Evolutionary conservation across 805 yeast species (phyloP).

Genomic region (Candida railenensis): DNA sequence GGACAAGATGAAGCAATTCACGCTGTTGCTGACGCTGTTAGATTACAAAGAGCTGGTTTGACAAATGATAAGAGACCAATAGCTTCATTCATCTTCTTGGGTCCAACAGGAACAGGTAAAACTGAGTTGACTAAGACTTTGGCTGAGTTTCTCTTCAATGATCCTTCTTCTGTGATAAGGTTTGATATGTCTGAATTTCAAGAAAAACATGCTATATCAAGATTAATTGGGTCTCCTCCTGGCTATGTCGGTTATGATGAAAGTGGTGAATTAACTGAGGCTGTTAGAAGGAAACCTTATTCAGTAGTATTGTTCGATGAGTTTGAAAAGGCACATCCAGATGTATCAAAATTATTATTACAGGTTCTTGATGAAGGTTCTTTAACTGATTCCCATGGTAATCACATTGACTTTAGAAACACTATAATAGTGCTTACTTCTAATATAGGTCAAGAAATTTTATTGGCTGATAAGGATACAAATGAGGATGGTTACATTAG

Average conservation of each 20-base stretch:
- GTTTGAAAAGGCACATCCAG: constrained; percentile 96
- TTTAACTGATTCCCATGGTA: constrained; percentile 92
- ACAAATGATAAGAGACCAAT: constrained; percentile 94
- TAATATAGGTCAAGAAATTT: constrained; percentile 90
- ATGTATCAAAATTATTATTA: constrained; percentile 82
- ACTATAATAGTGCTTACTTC: constrained; percentile 96
- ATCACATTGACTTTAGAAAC: constrained; percentile 89
- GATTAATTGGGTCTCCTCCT: constrained; percentile 97
- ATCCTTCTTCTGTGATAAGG: constrained; percentile 80
- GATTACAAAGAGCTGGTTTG: constrained; percentile 94
- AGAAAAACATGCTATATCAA: constrained; percentile 86
- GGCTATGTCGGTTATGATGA: constrained; percentile 97
- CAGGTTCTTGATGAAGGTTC: constrained; percentile 96
- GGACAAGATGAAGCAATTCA: constrained; percentile 96
- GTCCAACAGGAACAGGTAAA: constrained; percentile 99
- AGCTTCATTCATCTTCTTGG: constrained; percentile 93
- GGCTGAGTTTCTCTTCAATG: constrained; percentile 89
- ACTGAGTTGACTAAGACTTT: constrained; percentile 92
- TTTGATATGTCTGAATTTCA: constrained; percentile 99
- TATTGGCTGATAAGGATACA: constrained; percentile 63
- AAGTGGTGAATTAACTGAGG: constrained; percentile 95
- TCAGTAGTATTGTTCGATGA: constrained; percentile 92
- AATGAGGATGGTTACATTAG: constrained; percentile 61
- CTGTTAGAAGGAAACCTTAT: constrained; percentile 92
- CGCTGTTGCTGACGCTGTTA: constrained; percentile 89